phyloP scores from a whole-genome alignment of 768 basidiomycete species.

The Leccinum arenicola region DNA sequence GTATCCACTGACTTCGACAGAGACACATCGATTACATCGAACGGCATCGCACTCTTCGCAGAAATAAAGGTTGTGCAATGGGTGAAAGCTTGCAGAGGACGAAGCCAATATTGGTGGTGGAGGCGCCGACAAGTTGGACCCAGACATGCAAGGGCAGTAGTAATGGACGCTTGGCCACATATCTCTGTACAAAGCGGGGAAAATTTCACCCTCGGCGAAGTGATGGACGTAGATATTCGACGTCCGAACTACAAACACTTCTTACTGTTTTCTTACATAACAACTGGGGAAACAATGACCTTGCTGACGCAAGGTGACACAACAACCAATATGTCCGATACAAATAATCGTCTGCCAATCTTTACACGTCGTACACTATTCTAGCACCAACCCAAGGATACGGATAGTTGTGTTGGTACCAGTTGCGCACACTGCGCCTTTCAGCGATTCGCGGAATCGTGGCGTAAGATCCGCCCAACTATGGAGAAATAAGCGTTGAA shows the following conservation, averaged over 20 bases:
- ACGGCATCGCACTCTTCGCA: constrained; percentile 99
- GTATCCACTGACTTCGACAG: constrained; percentile 92
- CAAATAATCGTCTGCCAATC: constrained; percentile 1
- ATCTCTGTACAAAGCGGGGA: background rate
- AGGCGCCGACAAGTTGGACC: constrained; percentile 40
- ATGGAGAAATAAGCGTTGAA: constrained; percentile 3
- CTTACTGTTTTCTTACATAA: constrained; percentile 12
- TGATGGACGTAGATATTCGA: background rate
- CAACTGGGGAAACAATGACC: background rate
- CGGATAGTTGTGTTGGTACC: constrained; percentile 88
- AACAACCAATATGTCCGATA: background rate
- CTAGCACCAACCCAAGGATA: constrained; percentile 85
- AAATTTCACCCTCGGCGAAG: background rate
- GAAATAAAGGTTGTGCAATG: constrained; percentile 85
- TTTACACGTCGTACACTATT: constrained; percentile 51
- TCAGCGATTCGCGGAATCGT: constrained; percentile 82
- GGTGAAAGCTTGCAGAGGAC: constrained; percentile 78
- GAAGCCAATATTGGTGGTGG: constrained; percentile 77
- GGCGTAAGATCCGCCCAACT: constrained; percentile 90
- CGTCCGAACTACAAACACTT: constrained; percentile 1
- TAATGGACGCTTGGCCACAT: constrained; percentile 53
- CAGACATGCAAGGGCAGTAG: constrained; percentile 72
- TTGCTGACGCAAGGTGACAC: too few species aligned
- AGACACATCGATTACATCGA: constrained; percentile 89
- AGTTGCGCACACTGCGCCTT: constrained; percentile 79